These are phyloP conservation scores for Cymodocea nodosa DNA, from an alignment of 116 monocot species.

Conservation along the genomic window DNA sequence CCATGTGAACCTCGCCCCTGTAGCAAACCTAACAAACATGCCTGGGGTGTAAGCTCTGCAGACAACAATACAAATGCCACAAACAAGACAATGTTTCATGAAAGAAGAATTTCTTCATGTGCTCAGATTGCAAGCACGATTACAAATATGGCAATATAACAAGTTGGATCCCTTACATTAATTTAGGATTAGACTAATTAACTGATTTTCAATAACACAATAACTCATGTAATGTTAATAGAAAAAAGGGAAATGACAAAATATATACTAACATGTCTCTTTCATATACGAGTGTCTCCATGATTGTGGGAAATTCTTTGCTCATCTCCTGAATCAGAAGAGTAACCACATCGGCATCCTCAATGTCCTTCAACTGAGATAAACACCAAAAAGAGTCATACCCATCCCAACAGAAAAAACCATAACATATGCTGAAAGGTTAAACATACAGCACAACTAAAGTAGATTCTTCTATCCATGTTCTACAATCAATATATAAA, in stretches of 20 bases:
- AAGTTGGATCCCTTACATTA: no score
- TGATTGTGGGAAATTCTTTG: conserved; percentile 81
- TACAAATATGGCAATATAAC: no score
- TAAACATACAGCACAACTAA: neutral
- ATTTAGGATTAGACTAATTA: no score
- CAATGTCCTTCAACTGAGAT: conserved; percentile 82
- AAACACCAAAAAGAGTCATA: conserved; percentile 1
- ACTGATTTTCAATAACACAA: neutral
- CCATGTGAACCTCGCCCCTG: no score
- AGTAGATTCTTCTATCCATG: no score
- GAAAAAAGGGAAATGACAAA: neutral
- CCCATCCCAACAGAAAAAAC: neutral
- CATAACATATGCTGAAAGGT: neutral
- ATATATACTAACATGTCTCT: conserved; percentile 68
- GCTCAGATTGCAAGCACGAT: no score
- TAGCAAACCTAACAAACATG: no score
- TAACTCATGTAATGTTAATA: neutral
- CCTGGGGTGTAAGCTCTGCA: no score
- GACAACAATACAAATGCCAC: no score
- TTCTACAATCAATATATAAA: no score
- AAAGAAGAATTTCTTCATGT: no score
- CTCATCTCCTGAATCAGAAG: conserved; percentile 97
- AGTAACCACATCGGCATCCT: conserved; percentile 87
- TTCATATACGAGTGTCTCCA: conserved; percentile 88
- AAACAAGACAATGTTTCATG: no score